A percentile compares a stretch with the other conserved stretches of the same genome.
These are phyloP conservation scores for Sarocladium oryzae DNA, from an alignment of 2,329 filamentous ascomycete species.

Conservation along the genomic window DNA sequence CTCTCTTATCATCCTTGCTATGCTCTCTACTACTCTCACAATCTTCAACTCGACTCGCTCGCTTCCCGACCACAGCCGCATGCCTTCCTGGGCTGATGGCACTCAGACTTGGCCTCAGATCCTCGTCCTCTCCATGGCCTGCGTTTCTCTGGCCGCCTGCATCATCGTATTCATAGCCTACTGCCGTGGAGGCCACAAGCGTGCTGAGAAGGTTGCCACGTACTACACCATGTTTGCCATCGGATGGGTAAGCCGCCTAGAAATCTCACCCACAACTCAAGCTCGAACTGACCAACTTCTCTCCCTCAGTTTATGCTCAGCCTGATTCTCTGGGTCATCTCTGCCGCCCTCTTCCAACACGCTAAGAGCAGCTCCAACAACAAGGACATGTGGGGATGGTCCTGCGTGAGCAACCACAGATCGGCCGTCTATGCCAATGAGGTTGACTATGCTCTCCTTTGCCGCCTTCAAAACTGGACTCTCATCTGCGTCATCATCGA, in stretches of 20 bases:
- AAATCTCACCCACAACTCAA: slow-evolving; percentile 1
- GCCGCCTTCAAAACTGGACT: slow-evolving; percentile 88
- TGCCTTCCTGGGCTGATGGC: slow-evolving; percentile 75
- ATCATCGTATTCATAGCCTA: slow-evolving; percentile 78
- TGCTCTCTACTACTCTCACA: slow-evolving; percentile 79
- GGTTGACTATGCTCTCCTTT: slow-evolving; percentile 84
- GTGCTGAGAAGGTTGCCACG: slow-evolving; percentile 86
- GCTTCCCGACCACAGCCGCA: slow-evolving; percentile 68
- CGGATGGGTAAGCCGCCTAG: slow-evolving; percentile 49
- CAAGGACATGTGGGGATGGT: slow-evolving; percentile 97
- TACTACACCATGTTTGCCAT: slow-evolving; percentile 96
- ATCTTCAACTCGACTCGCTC: slow-evolving; percentile 86
- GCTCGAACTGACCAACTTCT: slow-evolving; percentile 5
- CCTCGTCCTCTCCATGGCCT: slow-evolving; percentile 70
- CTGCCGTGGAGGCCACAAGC: slow-evolving; percentile 77
- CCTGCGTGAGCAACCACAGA: slow-evolving; percentile 85
- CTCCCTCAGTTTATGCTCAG: slow-evolving; percentile 69
- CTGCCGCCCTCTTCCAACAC: slow-evolving; percentile 77
- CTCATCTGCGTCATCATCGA: slow-evolving; percentile 97
- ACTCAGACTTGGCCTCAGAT: slow-evolving; percentile 88
- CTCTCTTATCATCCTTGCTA: slow-evolving; percentile 86
- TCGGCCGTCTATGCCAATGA: slow-evolving; percentile 70
- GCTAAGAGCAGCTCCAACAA: slow-evolving; percentile 62
- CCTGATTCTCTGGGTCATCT: slow-evolving; percentile 85
- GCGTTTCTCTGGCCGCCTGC: slow-evolving; percentile 73